phyloP scores from a whole-genome alignment of 2,329 filamentous ascomycete genomes.

The Triangularia setosa region DNA sequence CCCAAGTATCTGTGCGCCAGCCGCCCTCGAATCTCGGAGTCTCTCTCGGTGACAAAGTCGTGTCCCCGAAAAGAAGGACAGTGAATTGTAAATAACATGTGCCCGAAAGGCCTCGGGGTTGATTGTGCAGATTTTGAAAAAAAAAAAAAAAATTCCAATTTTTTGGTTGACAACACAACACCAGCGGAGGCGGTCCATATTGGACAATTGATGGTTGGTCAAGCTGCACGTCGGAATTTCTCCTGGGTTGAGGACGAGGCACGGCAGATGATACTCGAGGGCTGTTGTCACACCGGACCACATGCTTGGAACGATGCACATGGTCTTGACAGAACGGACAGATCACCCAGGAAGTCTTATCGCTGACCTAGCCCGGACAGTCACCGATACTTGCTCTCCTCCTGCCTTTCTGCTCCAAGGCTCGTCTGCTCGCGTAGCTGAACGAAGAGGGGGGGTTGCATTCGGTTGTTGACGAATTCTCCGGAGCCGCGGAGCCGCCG shows the following conservation, averaged over 20 bases:
- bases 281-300: conserved; percentile 1
- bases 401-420: background rate
- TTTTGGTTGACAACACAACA: background rate
- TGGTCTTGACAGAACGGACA: background rate
- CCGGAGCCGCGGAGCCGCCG: background rate
- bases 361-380: background rate
- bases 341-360: background rate
- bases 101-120: background rate
- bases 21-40: background rate
- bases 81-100: background rate
- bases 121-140: background rate
- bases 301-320: conserved; percentile 4
- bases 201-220: background rate
- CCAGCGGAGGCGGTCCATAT: background rate
- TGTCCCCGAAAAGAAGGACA: background rate
- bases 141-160: no score
- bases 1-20: conserved; percentile 11
- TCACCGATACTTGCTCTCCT: background rate
- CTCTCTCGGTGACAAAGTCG: background rate
- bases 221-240: background rate
- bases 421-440: background rate
- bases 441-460: background rate
- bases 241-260: background rate
- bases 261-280: background rate
- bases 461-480: conserved; percentile 1